phyloP scores from a whole-genome alignment of 2,329 filamentous ascomycete species.

The Pseudogymnoascus sp. region DNA sequence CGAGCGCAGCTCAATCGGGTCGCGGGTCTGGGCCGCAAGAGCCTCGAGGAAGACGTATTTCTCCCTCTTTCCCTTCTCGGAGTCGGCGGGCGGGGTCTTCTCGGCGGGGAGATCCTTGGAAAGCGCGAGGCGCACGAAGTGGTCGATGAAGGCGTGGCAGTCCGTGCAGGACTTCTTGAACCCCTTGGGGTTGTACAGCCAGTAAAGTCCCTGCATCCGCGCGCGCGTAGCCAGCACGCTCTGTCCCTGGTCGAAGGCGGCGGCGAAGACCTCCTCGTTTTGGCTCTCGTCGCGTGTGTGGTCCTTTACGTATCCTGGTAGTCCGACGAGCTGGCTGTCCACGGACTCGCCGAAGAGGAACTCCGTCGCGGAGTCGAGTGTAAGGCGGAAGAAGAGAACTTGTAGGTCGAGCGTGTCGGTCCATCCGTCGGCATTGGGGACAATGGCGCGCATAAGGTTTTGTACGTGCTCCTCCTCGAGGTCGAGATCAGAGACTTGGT shows the following conservation, averaged over 20 bases:
- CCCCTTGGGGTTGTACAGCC: slow-evolving; percentile 27
- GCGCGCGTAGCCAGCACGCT: slow-evolving; percentile 15
- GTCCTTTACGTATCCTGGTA: slow-evolving; percentile 8
- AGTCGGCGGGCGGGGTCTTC: slow-evolving; percentile 19
- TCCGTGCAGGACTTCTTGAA: slow-evolving; percentile 20
- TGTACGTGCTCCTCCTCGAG: slow-evolving; percentile 63
- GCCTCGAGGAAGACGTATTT: slow-evolving; percentile 48
- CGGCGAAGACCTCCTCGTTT: slow-evolving; percentile 33
- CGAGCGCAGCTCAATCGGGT: slow-evolving; percentile 38
- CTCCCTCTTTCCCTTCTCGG: slow-evolving; percentile 21
- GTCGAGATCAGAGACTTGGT: slow-evolving; percentile 57
- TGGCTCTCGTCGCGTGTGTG: neutral
- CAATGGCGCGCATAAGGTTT: slow-evolving; percentile 48
- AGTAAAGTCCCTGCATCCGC: slow-evolving; percentile 18
- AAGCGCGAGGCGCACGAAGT: slow-evolving; percentile 36
- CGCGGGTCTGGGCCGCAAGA: slow-evolving; percentile 40
- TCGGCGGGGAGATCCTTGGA: slow-evolving; percentile 13
- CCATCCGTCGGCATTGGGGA: slow-evolving; percentile 44
- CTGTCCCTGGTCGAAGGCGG: slow-evolving; percentile 40
- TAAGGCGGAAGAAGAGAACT: slow-evolving; percentile 52
- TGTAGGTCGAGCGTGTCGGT: slow-evolving; percentile 50
- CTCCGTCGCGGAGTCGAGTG: slow-evolving; percentile 43
- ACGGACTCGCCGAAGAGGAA: slow-evolving; percentile 54
- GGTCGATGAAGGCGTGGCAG: slow-evolving; percentile 38
- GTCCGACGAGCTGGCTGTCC: slow-evolving; percentile 23